A percentile compares a stretch with the other conserved stretches of the same genome.
Conservation (phyloP, 1,139 yeast genomes). For the Geotrichum phurueaensis region DNA sequence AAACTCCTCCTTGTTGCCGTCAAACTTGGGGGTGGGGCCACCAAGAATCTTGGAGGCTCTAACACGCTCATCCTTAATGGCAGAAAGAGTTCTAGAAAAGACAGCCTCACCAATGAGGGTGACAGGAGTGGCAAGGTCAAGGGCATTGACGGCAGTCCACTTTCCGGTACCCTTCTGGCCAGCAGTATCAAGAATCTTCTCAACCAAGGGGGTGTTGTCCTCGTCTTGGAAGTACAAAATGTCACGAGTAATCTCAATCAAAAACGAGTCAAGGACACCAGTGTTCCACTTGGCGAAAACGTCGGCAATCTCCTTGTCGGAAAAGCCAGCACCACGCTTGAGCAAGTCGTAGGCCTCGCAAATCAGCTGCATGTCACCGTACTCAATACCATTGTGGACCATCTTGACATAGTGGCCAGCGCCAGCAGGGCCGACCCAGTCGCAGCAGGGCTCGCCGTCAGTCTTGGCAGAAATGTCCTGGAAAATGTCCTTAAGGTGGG, state of each 20-base stretch:
- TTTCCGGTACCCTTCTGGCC: slow-evolving; percentile 99
- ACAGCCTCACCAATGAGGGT: slow-evolving; percentile 98
- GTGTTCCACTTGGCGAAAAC: slow-evolving; percentile 92
- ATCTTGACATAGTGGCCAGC: slow-evolving; percentile 98
- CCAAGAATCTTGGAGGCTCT: slow-evolving; percentile 70
- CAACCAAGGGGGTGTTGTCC: slow-evolving; percentile 89
- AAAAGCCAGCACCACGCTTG: slow-evolving; percentile 89
- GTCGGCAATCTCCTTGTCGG: slow-evolving; percentile 88
- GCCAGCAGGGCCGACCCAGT: slow-evolving; percentile 99
- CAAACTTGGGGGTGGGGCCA: slow-evolving; percentile 70
- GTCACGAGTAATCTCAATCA: slow-evolving; percentile 94
- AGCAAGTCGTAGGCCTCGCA: slow-evolving; percentile 95
- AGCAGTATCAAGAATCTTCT: slow-evolving; percentile 93
- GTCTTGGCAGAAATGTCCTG: slow-evolving; percentile 94
- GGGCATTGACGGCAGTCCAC: slow-evolving; percentile 98
- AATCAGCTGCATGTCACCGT: slow-evolving; percentile 99
- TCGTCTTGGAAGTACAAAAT: slow-evolving; percentile 74
- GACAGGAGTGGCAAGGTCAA: slow-evolving; percentile 97
- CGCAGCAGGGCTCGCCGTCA: slow-evolving; percentile 99
- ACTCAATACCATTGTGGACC: slow-evolving; percentile 99
- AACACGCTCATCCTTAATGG: slow-evolving; percentile 84
- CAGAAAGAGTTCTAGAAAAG: slow-evolving; percentile 91
- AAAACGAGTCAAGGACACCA: slow-evolving; percentile 96
- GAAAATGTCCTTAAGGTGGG: slow-evolving; percentile 93
- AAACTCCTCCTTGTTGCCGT: slow-evolving; percentile 72